These are phyloP conservation scores for Penicillium desertorum DNA, from an alignment of 495 filamentous ascomycete genomes.

Conservation along the genomic window DNA sequence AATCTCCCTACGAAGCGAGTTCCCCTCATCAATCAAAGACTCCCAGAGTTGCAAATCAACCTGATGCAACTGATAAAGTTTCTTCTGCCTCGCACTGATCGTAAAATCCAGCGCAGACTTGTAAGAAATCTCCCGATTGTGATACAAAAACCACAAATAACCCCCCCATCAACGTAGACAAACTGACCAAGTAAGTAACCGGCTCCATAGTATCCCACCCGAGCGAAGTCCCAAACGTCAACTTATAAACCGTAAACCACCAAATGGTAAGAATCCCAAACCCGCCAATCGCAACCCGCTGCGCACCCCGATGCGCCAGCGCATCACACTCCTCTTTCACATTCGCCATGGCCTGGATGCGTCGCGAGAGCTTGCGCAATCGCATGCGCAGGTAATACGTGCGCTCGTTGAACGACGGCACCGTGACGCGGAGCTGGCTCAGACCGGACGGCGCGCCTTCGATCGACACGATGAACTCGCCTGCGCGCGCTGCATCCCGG, in stretches of 20 bases:
- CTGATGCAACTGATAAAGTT: slow-evolving; percentile 70
- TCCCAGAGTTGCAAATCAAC: slow-evolving; percentile 81
- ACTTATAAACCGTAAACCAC: slow-evolving; percentile 76
- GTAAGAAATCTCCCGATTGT: slow-evolving; percentile 87
- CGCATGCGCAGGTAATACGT: slow-evolving; percentile 81
- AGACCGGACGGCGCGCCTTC: slow-evolving; percentile 59
- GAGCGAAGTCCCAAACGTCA: slow-evolving; percentile 74
- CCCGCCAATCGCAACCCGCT: slow-evolving; percentile 76
- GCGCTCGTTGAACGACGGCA: slow-evolving; percentile 85
- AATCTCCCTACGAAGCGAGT: slow-evolving; percentile 76
- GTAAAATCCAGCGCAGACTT: slow-evolving; percentile 82
- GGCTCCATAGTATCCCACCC: slow-evolving; percentile 95
- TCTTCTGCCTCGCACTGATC: slow-evolving; percentile 71
- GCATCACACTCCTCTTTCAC: slow-evolving; percentile 82
- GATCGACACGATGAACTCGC: slow-evolving; percentile 83
- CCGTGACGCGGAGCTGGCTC: slow-evolving; percentile 72
- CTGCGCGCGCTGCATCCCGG: slow-evolving; percentile 77
- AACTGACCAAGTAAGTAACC: slow-evolving; percentile 80
- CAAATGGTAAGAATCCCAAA: slow-evolving; percentile 69
- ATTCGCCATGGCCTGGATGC: slow-evolving; percentile 63
- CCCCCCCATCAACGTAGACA: slow-evolving; percentile 80
- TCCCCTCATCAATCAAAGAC: slow-evolving; percentile 74
- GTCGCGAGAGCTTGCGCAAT: slow-evolving; percentile 66
- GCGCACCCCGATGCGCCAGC: slow-evolving; percentile 71
- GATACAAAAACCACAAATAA: slow-evolving; percentile 92